These are phyloP conservation scores for Ampelocalamus luodianensis DNA, from an alignment of 176 grass and related monocot species.

Conservation along the genomic window DNA sequence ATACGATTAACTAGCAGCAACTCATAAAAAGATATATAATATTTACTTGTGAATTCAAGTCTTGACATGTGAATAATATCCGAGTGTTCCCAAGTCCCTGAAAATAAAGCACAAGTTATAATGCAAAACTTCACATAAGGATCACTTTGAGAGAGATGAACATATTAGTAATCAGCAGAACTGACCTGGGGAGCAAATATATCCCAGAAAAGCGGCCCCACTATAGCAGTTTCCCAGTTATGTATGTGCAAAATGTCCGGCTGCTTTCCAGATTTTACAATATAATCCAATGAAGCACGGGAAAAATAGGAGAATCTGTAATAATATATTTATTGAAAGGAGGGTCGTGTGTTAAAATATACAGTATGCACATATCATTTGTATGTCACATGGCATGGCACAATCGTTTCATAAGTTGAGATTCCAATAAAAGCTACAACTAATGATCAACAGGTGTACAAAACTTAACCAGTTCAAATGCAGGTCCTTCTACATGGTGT, in stretches of 20 bases:
- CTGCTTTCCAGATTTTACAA: slow-evolving; percentile 66
- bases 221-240: slow-evolving; percentile 76
- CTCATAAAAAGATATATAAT: slow-evolving; percentile 24
- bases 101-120: slow-evolving; percentile 35
- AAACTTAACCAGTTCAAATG: slow-evolving; percentile 21
- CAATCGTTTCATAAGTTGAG: neutral
- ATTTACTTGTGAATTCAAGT: slow-evolving; percentile 51
- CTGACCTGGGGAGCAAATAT: slow-evolving; percentile 65
- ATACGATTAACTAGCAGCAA: neutral
- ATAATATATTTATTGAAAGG: slow-evolving; percentile 11
- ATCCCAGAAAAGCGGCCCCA: slow-evolving; percentile 71
- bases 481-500: slow-evolving; percentile 17
- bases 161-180: neutral
- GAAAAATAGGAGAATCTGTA: slow-evolving; percentile 67
- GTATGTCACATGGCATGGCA: neutral
- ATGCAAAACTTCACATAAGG: slow-evolving; percentile 15
- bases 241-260: slow-evolving; percentile 66
- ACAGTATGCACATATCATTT: neutral
- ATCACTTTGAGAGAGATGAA: neutral
- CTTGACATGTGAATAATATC: slow-evolving; percentile 65
- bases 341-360: slow-evolving; percentile 13
- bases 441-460: neutral
- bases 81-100: slow-evolving; percentile 60
- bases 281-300: slow-evolving; percentile 70
- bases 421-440: neutral